Conservation (phyloP, 2,329 filamentous ascomycete genomes). For the Byssothecium circinans region DNA sequence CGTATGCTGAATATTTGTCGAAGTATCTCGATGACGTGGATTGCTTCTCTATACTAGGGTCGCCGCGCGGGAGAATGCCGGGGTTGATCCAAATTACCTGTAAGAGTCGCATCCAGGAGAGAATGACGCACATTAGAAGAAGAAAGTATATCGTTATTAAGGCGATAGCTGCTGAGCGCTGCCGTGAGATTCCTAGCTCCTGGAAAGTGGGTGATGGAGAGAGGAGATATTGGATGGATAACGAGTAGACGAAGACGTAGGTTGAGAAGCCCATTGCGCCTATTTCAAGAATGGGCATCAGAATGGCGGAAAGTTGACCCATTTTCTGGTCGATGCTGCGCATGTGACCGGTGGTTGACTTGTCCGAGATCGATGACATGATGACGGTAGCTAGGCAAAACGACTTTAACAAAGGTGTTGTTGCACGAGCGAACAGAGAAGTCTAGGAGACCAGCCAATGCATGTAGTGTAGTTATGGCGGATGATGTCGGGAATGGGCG, state of each 20-base stretch:
- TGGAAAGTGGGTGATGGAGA: constrained; percentile 42
- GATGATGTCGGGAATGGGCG: too few species aligned
- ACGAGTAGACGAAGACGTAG: constrained; percentile 65
- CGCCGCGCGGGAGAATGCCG: constrained; percentile 69
- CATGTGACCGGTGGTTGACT: constrained; percentile 12
- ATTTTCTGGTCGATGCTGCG: constrained; percentile 37
- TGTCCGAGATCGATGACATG: constrained; percentile 19
- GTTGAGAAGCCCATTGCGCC: constrained; percentile 69
- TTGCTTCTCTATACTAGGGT: constrained; percentile 30
- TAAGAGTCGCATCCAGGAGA: constrained; percentile 72
- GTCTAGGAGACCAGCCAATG: too few species aligned
- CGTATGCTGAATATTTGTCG: constrained; percentile 80
- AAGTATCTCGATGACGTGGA: constrained; percentile 52
- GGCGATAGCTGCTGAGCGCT: constrained; percentile 63
- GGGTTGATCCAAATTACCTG: constrained; percentile 69
- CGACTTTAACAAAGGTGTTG: too few species aligned
- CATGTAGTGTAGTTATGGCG: neutral
- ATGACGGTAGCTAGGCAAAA: constrained; percentile 6
- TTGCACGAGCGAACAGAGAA: too few species aligned
- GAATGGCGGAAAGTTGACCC: constrained; percentile 62
- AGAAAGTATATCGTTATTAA: constrained; percentile 74
- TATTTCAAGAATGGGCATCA: constrained; percentile 71
- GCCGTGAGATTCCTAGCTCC: constrained; percentile 37
- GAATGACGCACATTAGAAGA: constrained; percentile 66
- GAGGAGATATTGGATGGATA: constrained; percentile 71